Base-by-base conservation (phyloP, 192 early-diverging fungal species). In the Obelidium mucronatum region DNA sequence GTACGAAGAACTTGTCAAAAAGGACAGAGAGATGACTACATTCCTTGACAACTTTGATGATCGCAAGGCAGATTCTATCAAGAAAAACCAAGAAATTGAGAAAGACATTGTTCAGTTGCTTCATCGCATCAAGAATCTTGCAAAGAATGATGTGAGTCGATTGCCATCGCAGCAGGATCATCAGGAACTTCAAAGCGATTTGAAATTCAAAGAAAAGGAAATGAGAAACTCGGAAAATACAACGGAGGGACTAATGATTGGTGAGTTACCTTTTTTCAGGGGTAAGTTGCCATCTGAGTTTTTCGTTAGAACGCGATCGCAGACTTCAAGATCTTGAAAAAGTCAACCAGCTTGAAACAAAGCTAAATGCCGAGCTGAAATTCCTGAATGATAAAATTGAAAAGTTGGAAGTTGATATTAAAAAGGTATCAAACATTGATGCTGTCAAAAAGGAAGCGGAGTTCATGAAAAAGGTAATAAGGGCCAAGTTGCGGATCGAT, bases 121-220 rank as follows among this genome's bases (percentile, higher is more conserved):
- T 8, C 84, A 82, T 44, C 60, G 78, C 26, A 84, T 90, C 54
- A 71, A 78, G 62, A 67, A 73, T 76, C 36, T 64, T 31, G 64
- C 70, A 11, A 78, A 56, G 26, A 69, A 36, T 26, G 72, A 75
- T 67, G 34, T 6, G 6, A 69, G 19, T 35, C 13, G 33, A 13
- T 39, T 89, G 56, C 87, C 86, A 31, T 79, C 86, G 2, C 79
- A 76, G 26, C 81, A 83, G 52, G 85, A 70, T 3, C 85, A 84
- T 34, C 58, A 86, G 33, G 87, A 88, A 44, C 79, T 90, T 40
- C 69, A 87, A 56, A 82, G 83, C n/a, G 89, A 90, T 71, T 71
- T 90, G 15, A 80, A 83, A 61, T 81, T 87, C 67, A 90, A 90
- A 66, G 84, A 90, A 63, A 89, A 86, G 73, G 89, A 90, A 75